Evolutionary conservation across 768 basidiomycete genomes (phyloP), one percentile per base, ranked within the genome.

Genomic region (Termitomyces heimii): DNA sequence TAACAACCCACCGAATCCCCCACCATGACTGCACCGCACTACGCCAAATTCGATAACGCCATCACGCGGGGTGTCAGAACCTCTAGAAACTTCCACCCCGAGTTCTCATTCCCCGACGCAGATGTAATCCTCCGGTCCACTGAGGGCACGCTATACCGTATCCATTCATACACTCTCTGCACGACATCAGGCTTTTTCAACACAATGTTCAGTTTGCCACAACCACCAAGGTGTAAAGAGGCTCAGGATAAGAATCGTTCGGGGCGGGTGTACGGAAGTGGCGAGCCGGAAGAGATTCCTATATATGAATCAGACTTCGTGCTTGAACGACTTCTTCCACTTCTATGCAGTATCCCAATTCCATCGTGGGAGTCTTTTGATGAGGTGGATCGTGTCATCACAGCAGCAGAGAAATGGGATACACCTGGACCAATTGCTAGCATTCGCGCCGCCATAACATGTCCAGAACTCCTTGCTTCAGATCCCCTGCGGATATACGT

Each of bases 331-430:
- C 67, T 88, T 1, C 75, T 88, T 2, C 78, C 76, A 61, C 79
- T 86, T 67, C 73, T 84, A 37, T 82, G 75, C 39, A 84, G 85
- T 18, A 74, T 84, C 12, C 71, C 78, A 0, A 73, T 83, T 13
- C 73, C 76, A 2, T 68, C 71, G 4, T 77, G 81, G 63, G 70
- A 72, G 37, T 78, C 80, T 3, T 80, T 79, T 60, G 81, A 83
- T 60, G 68, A 69, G 14, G 68, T 85, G 39, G 83, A 84, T 53
- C 71, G 76, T 9, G 73, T 89, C 5, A 68, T 89, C 29, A 75
- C 71, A 42, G 76, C 84, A 0, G 84, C 86, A 2, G 85, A 89
- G 62, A 87, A 85, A 64, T 89, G 88, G 77, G 85, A 86, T 48
- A 82, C 84, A 65, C 82, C 80, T 0, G 85, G 85, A 0, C 82